Evolutionary conservation across 176 grass and related monocot species (phyloP).

Genomic region (Carex parvula): DNA sequence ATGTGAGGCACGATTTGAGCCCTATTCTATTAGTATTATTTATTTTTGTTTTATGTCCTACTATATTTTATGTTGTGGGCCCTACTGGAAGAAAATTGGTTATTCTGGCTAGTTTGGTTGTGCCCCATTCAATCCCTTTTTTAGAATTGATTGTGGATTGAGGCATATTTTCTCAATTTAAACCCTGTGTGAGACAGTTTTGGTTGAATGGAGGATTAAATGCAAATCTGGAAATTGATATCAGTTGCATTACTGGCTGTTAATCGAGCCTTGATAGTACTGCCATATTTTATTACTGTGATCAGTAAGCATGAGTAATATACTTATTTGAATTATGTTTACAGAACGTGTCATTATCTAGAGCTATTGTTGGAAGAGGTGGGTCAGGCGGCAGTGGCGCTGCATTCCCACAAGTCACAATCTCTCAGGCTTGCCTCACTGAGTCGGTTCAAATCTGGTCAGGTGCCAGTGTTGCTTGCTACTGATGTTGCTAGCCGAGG

Average conservation of each 20-base stretch:
- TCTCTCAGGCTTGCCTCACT: slow-evolving; percentile 60
- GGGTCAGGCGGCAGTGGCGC: slow-evolving; percentile 52
- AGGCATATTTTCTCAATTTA: not conserved
- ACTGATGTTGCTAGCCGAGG: slow-evolving; percentile 91
- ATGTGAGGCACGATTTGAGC: no score
- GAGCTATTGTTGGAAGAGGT: slow-evolving; percentile 76
- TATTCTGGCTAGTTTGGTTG: not conserved
- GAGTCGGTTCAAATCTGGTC: slow-evolving; percentile 72
- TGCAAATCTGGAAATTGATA: not conserved
- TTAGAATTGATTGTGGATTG: not conserved
- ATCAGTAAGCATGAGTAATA: not conserved
- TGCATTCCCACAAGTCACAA: slow-evolving; percentile 89
- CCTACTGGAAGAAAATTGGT: not conserved
- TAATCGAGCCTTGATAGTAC: not conserved
- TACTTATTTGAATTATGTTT: slow-evolving; percentile 26
- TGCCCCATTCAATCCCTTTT: not conserved
- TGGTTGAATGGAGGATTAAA: not conserved
- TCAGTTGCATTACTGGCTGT: not conserved
- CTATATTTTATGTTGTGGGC: not conserved
- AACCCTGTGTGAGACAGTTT: not conserved
- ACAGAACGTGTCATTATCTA: slow-evolving; percentile 68
- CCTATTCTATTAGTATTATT: not conserved
- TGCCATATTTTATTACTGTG: not conserved
- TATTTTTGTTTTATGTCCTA: not conserved
- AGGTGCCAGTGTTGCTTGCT: slow-evolving; percentile 57